Percentiles rank a stretch among this genome's conserved stretches.
phyloP scores from a whole-genome alignment of 768 basidiomycete species.

The Lanmaoa pseudosensibilis region DNA sequence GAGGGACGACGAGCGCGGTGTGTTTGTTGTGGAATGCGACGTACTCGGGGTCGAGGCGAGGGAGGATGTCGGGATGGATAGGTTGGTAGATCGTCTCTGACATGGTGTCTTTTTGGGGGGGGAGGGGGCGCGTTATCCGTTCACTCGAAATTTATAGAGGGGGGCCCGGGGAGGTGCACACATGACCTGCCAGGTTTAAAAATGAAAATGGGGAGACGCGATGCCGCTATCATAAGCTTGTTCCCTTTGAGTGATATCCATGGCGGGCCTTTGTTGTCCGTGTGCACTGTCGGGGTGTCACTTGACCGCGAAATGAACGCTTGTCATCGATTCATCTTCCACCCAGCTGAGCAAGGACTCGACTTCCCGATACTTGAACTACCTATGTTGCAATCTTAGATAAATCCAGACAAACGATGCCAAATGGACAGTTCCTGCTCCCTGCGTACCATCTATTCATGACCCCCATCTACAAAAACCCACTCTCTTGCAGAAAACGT shows the following conservation, averaged over 20 bases:
- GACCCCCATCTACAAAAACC: neutral
- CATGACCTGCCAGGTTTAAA: slow-evolving; percentile 12
- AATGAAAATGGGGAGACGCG: neutral
- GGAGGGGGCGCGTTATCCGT: neutral
- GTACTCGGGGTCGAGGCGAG: slow-evolving; percentile 63
- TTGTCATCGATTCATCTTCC: too few species aligned
- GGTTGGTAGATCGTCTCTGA: slow-evolving; percentile 40
- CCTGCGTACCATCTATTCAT: neutral
- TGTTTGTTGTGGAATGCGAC: slow-evolving; percentile 54
- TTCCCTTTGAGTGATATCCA: neutral
- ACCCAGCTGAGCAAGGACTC: neutral
- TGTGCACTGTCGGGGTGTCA: neutral
- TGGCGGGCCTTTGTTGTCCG: neutral
- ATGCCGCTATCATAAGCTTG: neutral
- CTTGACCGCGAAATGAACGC: neutral
- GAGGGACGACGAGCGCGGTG: slow-evolving; percentile 44
- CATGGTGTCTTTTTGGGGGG: slow-evolving; percentile 2
- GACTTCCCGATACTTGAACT: neutral
- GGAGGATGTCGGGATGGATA: slow-evolving; percentile 58
- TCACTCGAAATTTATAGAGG: neutral
- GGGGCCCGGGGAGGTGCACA: neutral
- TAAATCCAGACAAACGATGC: neutral
- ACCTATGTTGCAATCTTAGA: neutral
- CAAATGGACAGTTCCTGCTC: neutral
- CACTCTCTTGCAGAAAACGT: neutral